Evolutionary conservation across 352 stramenopile species (phyloP), one percentile per base, ranked within the genome.

Genomic region (Phytophthora citrophthora): DNA sequence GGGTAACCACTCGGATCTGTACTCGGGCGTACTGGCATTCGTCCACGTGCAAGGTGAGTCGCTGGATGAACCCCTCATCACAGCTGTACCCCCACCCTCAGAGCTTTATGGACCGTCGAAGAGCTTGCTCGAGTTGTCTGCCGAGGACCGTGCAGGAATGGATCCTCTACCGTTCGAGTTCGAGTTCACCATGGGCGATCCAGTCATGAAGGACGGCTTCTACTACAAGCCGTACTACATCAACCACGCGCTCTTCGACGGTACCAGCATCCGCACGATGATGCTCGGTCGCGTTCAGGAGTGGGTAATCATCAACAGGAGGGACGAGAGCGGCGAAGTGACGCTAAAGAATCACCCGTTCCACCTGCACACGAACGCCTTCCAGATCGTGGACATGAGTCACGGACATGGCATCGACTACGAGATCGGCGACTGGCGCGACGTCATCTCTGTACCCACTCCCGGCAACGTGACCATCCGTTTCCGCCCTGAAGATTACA

Each of bases 281-380:
- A 58, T 53, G 12, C 70, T 94, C 18, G 71, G 74, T 12, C 59
- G 63, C 4, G 78, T 93, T 1, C 77, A 91, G 48, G 83, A 95
- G 70, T 95, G 86, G 88, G 77, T 87, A 2, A 60, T 95, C 57
- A 68, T 82, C 13, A 91, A 92, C 58, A 62, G 69, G 29, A 67
- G 76, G 4, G 74, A 88, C 10, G 71, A 84, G 32, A 62, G 48
- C 34, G 79, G 78, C 10, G 68, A 60, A 16, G 51, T 73, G 16
- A 74, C 81, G 3, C 36, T 68, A 9, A 89, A 84, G 70, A 93
- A 93, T 49, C 88, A 96, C 51, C 88, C 88, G 48, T 96, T 94
- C 57, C 88, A 95, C 63, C 58, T 95, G 54, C 88, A 96, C 68
- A 91, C 86, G 23, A 95, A 93, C 53, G 79, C 86, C 23, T 93